Base-by-base conservation (phyloP, 768 basidiomycete genomes). In the Russula vinacea region DNA sequence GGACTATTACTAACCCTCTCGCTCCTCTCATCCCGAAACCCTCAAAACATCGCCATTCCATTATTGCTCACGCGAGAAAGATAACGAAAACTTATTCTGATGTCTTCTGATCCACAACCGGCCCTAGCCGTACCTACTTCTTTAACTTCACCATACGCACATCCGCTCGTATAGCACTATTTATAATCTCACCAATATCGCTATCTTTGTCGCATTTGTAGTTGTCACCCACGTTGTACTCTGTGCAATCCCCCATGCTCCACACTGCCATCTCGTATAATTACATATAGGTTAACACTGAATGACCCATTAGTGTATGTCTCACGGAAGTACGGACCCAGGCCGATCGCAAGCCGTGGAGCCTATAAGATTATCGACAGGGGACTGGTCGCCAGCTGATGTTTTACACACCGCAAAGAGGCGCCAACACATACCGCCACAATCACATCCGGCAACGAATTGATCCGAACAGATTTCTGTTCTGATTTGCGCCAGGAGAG, bases 101-200 rank as follows among this genome's bases (percentile, higher is more conserved):
- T 39, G 11, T n/a, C 29, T 56, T 56, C 53, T 56, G 53, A 64
- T 60, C 45, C 60, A 26, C 62, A 56, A n/a, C n/a, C 24, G 54
- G 37, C 58, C 33, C 11, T 29, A 32, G 26, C 6, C 1, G 19
- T 13, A 33, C 16, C 37, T 33, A 17, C 6, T 24, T 44, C 24
- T 56, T 51, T 45, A 50, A 58, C 19, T 61, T 65, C 64, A 65
- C 52, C 32, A 58, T 24, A 64, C 45, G 58, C 63, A 64, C 64
- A 37, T 56, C 59, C 59, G 59, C 16, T 61, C 59, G 49, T 55
- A 49, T 56, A 61, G 58, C 63, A 60, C 59, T 65, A 65, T 65
- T 65, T 61, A 65, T 65, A 65, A 65, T 65, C 58, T n/a, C 22
- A 44, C 45, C 57, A 47, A 64, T 55, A 59, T 59, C 45, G 47